Base-by-base conservation (phyloP, 129 eudicot genomes). In the Glebionis coronaria region DNA sequence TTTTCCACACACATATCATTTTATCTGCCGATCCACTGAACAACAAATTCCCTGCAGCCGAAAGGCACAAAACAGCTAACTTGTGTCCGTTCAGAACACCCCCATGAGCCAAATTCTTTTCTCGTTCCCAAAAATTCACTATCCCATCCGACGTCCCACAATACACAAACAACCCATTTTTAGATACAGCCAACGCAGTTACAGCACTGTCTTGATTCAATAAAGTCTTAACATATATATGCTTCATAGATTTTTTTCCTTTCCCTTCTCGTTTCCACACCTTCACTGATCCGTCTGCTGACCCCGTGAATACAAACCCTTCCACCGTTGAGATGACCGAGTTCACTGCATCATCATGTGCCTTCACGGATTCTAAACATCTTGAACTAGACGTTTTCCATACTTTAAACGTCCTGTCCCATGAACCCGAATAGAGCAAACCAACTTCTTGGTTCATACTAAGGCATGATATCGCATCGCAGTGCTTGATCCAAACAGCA, bases 21-120 rank as follows among this genome's bases (percentile, higher is more conserved):
- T 82, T 93, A 71, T 93, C 98, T 0, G 98, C 98, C 0, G 98
- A 93, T 14, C 98, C 98, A 35, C 90, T 93, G 57, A 93, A 86
- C 54, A 88, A 86, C 67, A 93, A 57, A 29, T 57, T 82, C 27
- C 91, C 97, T 0, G 90, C 89, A 2, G 88, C 82, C 12, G 82
- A 76, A 4, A 93, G 87, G 44, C 98, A 93, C 11, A 93, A 56
- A 38, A 93, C 95, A 2, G 98, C 98, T 65, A 93, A 68, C 71
- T 86, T 88, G 53, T 93, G 98, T 0, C 95, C 98, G 60, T 83
- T 86, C 4, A 88, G 83, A 13, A 73, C 85, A 4, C 98, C 97
- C 0, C 92, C 97, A 23, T 88, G 97, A 3, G 86, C 63, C 61
- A 86, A 19, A 61, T 86, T 56, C 57, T 82, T 84, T 70, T 75